Evolutionary conservation across 495 filamentous ascomycete species (phyloP), one percentile per base, ranked within the genome.

Genomic region (Penicillium taxi): DNA sequence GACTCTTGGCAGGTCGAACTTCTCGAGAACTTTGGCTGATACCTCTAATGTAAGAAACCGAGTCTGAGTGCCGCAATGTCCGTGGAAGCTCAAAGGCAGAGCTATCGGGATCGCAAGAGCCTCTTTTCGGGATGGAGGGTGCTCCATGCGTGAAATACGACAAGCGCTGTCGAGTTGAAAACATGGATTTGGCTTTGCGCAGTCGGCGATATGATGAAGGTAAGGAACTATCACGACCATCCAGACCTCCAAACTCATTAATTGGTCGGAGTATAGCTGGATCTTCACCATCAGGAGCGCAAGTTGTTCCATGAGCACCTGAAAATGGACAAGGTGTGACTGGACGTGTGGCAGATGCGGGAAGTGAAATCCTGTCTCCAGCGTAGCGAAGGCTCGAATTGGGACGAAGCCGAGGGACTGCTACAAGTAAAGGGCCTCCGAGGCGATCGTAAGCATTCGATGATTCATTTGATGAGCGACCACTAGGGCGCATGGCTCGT

Each of bases 201-300:
- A 89, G 63, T 33, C 72, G 79, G n/a, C 78, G 74, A 44, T 80
- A 87, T 1, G 84, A 88, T 2, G 83, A 88, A 13, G 82, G 80
- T 11, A 67, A 66, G 7, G 79, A 81, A 4, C 71, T 67, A 33
- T 78, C 63, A n/a, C 74, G 70, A 29, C 80, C 73, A 50, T 81
- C 74, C 4, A 75, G 64, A 5, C 59, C 65, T 5, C 45, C 42
- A 22, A 59, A 54, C 32, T 71, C 67, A 17, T 30, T 53, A 21
- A 63, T 60, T 3, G 53, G 52, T 13, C 52, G 62, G 31, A 66
- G 54, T 33, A 37, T 57, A 27, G 40, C 58, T 4, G 48, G 27
- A 14, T 39, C 30, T 11, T 44, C 35, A 6, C 16, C 29, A 26
- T 39, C 47, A n/a, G 46, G 39, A 17, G 47, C 28, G 23, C 43